Evolutionary conservation across 2,329 filamentous ascomycete genomes (phyloP).

Genomic region (Xylaria sp.): DNA sequence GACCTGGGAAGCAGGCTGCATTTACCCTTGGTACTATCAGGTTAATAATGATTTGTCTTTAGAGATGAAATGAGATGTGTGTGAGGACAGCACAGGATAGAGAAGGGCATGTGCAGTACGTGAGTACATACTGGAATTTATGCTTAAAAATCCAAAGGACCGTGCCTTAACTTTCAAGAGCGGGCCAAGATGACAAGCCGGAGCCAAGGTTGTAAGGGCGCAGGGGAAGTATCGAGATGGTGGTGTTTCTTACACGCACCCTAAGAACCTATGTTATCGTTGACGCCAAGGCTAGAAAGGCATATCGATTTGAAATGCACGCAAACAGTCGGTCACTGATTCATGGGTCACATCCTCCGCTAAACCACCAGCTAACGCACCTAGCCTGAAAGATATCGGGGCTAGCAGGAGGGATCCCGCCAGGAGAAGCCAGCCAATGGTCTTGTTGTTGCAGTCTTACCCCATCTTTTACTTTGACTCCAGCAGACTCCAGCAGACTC

Average conservation of each 20-base stretch:
- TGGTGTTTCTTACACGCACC: not conserved
- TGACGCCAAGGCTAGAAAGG: too few species aligned
- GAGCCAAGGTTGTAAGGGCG: not conserved
- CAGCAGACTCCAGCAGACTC: not conserved
- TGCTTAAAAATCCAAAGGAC: not conserved
- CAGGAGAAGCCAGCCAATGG: constrained; percentile 9
- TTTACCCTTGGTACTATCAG: too few species aligned
- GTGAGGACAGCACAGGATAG: not conserved
- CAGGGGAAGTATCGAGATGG: not conserved
- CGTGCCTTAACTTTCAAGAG: not conserved
- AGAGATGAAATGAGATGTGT: too few species aligned
- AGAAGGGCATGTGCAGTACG: not conserved
- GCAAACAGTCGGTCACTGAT: constrained; percentile 1
- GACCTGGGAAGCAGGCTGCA: constrained; percentile 3
- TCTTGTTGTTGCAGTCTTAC: constrained; percentile 8
- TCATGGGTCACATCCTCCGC: constrained; percentile 6
- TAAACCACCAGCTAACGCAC: not conserved
- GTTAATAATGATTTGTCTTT: too few species aligned
- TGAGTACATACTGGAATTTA: not conserved
- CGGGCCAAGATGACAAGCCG: not conserved
- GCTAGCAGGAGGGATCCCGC: not conserved
- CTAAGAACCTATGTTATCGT: too few species aligned
- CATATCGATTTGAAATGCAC: constrained; percentile 18
- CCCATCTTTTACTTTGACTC: constrained; percentile 15
- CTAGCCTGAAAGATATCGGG: not conserved